phyloP scores from a whole-genome alignment of 2,329 filamentous ascomycete species.

The Exophiala bonariae region DNA sequence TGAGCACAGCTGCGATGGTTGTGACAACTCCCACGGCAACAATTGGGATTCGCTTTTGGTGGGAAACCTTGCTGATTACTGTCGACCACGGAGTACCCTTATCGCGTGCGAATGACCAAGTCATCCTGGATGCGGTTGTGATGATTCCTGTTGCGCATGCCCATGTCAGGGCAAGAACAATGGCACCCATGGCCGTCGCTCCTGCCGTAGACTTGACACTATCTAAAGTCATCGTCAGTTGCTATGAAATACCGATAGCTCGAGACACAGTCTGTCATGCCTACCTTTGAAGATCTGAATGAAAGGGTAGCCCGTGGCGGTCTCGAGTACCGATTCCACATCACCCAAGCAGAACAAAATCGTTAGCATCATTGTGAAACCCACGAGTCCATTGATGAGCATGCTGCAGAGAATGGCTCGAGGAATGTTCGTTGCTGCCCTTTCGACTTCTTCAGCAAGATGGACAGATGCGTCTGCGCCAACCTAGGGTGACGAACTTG shows the following conservation, averaged over 20 bases:
- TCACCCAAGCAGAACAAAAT: conserved; percentile 37
- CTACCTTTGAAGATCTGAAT: conserved; percentile 32
- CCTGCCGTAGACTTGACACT: conserved; percentile 26
- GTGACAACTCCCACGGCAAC: conserved; percentile 19
- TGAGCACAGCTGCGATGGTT: conserved; percentile 21
- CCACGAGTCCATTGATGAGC: conserved; percentile 34
- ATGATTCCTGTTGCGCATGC: conserved; percentile 29
- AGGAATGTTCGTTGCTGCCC: conserved; percentile 31
- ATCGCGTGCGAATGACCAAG: conserved; percentile 29
- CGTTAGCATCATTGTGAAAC: conserved; percentile 38
- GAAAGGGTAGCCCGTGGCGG: conserved; percentile 34
- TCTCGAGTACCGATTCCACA: conserved; percentile 31
- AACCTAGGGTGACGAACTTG: conserved; percentile 13
- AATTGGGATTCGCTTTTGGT: conserved; percentile 19
- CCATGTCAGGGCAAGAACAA: conserved; percentile 30
- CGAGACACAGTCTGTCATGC: background rate
- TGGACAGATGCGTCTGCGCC: conserved; percentile 31
- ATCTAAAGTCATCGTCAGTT: conserved; percentile 12
- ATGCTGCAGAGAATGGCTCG: conserved; percentile 31
- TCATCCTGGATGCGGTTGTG: conserved; percentile 29
- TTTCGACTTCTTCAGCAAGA: conserved; percentile 31
- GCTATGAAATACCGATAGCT: background rate
- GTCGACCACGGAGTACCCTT: conserved; percentile 24
- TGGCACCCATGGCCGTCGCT: conserved; percentile 29
- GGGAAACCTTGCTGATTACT: conserved; percentile 32